A percentile compares a stretch with the other conserved stretches of the same genome.
These are phyloP conservation scores for Breynia disticha DNA, from an alignment of 441 rosid species.

Conservation along the genomic window DNA sequence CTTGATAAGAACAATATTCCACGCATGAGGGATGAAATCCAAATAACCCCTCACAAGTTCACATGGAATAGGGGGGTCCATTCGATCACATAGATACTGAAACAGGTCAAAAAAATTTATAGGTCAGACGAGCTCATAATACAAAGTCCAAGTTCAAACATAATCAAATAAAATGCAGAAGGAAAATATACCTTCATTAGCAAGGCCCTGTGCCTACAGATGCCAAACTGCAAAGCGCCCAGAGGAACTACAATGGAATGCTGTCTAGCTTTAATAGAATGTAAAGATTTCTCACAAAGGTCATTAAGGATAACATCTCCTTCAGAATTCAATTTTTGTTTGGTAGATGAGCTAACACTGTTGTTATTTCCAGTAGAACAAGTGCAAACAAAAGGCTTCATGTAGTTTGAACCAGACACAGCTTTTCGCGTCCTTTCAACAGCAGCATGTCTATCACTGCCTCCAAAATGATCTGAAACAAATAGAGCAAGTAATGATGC, in stretches of 20 bases:
- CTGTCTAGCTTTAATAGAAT: constrained; percentile 50
- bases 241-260: constrained; percentile 75
- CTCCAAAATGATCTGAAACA: constrained; percentile 98
- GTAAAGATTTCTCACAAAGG: constrained; percentile 75
- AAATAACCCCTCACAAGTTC: constrained; percentile 97
- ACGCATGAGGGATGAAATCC: constrained; percentile 90
- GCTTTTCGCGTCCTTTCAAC: constrained; percentile 67
- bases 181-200: constrained; percentile 69
- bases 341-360: constrained; percentile 22
- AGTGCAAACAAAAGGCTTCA: constrained; percentile 82
- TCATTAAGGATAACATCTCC: constrained; percentile 57
- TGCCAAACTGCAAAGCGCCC: constrained; percentile 77
- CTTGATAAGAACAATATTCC: constrained; percentile 64
- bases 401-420: constrained; percentile 76
- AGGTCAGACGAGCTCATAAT: constrained; percentile 10
- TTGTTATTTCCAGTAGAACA: constrained; percentile 73
- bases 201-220: constrained; percentile 90
- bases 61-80: constrained; percentile 88
- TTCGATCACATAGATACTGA: constrained; percentile 90
- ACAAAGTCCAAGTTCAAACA: neutral
- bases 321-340: constrained; percentile 22
- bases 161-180: constrained; percentile 1
- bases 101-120: constrained; percentile 13
- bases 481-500: constrained; percentile 83
- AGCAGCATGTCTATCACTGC: constrained; percentile 62